Evolutionary conservation across 768 basidiomycete species (phyloP), one percentile per base, ranked within the genome.

Genomic region (Mycena epipterygia): DNA sequence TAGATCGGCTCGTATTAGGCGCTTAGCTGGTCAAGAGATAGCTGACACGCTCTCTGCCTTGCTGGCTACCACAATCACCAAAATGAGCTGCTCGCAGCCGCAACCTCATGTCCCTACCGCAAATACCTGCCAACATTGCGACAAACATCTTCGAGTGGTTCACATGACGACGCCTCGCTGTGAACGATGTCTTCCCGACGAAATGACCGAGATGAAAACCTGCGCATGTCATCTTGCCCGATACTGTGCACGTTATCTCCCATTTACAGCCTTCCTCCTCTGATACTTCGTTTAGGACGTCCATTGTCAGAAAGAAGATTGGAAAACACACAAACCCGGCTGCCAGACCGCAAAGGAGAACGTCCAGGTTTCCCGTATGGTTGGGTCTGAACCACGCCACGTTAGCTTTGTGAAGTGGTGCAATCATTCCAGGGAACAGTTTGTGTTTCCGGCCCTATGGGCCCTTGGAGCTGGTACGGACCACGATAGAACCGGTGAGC

Each of bases 361-460:
- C 49, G 29, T 12, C 12, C 3, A 49, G 23, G n/a, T 37, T 29
- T 32, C 61, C 21, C 33, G 35, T 52, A 0, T 37, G 11, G 42
- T 52, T 51, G 61, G 49, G 49, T 16, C 27, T 27, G 61, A 63
- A 52, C 48, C 46, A 30, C 33, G 61, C 11, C 61, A 63, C 23
- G 17, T 27, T 27, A 51, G 49, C 49, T 63, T 63, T 25, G 61
- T 63, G 1, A 30, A 52, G 7, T 63, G 48, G 61, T 63, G 61
- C 49, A 63, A 41, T 23, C 48, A 52, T 52, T 63, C 61, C 8
- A 63, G 61, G 49, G 49, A 51, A 12, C 61, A 63, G 14, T 63
- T 52, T 30, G 8, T 0, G n/a, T 41, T 63, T 4, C 48, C 61
- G 29, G 61, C 48, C 32, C 48, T 63, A 25, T 63, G 61, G 61